These are phyloP conservation scores for Podosphaera xanthii DNA, from an alignment of 2,329 filamentous ascomycete genomes.

Conservation along the genomic window DNA sequence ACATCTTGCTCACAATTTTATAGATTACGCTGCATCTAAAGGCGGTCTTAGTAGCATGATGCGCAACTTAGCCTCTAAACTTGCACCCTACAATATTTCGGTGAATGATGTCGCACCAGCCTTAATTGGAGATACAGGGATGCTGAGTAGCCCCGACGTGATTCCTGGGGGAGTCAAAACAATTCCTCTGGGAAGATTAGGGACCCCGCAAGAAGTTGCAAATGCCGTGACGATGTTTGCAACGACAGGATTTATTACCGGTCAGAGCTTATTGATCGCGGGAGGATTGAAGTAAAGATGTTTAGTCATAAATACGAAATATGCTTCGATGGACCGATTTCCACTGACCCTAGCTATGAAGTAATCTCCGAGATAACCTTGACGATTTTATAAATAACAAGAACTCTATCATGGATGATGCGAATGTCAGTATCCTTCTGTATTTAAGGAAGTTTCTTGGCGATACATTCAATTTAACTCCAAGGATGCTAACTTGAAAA, in stretches of 20 bases:
- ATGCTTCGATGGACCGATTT: neutral
- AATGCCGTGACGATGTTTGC: slow-evolving; percentile 25
- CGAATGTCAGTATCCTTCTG: neutral
- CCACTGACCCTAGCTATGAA: neutral
- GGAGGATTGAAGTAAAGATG: slow-evolving; percentile 16
- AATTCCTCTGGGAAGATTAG: slow-evolving; percentile 22
- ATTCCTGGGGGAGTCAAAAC: slow-evolving; percentile 12
- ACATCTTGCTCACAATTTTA: neutral
- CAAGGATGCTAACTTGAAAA: too few species aligned
- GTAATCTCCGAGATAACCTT: neutral
- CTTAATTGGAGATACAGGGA: slow-evolving; percentile 22
- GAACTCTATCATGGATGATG: neutral
- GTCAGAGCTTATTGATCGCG: slow-evolving; percentile 22
- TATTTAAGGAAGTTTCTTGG: neutral
- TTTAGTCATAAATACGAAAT: neutral
- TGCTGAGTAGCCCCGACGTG: slow-evolving; percentile 18
- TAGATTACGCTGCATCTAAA: slow-evolving; percentile 18
- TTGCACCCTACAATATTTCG: slow-evolving; percentile 22
- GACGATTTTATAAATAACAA: neutral
- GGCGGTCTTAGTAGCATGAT: slow-evolving; percentile 23
- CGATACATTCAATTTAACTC: too few species aligned
- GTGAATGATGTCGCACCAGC: slow-evolving; percentile 26
- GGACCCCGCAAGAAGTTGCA: slow-evolving; percentile 23
- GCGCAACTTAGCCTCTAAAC: slow-evolving; percentile 21
- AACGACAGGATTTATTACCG: slow-evolving; percentile 23